Conservation (phyloP, 805 yeast genomes). For the Lachancea kluyveri region DNA sequence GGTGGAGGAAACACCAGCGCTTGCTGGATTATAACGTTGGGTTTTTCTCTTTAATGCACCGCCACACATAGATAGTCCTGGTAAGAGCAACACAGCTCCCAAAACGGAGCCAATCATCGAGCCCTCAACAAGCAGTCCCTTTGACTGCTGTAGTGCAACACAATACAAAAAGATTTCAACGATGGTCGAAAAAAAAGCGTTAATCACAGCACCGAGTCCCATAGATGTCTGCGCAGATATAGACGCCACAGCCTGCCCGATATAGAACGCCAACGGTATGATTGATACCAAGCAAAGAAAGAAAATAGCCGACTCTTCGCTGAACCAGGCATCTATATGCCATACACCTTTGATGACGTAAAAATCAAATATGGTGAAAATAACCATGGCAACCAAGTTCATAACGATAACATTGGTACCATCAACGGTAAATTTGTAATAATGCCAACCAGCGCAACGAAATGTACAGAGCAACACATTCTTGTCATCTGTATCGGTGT, state of each 20-base stretch:
- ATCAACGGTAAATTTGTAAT: conserved; percentile 92
- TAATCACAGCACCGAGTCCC: conserved; percentile 98
- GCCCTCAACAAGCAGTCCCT: conserved; percentile 90
- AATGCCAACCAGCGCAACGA: conserved; percentile 86
- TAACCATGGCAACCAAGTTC: conserved; percentile 71
- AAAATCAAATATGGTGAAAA: conserved; percentile 77
- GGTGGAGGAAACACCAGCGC: conserved; percentile 96
- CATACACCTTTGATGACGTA: conserved; percentile 50
- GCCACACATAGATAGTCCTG: conserved; percentile 96
- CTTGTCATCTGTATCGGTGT: conserved; percentile 31
- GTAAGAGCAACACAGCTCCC: conserved; percentile 86
- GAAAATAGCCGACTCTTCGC: conserved; percentile 64
- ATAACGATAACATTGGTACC: conserved; percentile 93
- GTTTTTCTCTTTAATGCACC: conserved; percentile 92
- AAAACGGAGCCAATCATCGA: conserved; percentile 89
- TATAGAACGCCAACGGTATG: conserved; percentile 90
- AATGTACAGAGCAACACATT: conserved; percentile 81
- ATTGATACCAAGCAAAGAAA: conserved; percentile 74
- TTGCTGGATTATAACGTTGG: conserved; percentile 89
- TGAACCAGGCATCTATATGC: conserved; percentile 29
- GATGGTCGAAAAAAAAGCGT: conserved; percentile 93
- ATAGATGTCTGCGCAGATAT: conserved; percentile 97
- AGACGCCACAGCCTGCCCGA: conserved; percentile 99
- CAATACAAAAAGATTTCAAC: conserved; percentile 91
- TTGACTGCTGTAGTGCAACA: conserved; percentile 80